phyloP scores from a whole-genome alignment of 768 basidiomycete species.

The Phlegmacium glaucopus region DNA sequence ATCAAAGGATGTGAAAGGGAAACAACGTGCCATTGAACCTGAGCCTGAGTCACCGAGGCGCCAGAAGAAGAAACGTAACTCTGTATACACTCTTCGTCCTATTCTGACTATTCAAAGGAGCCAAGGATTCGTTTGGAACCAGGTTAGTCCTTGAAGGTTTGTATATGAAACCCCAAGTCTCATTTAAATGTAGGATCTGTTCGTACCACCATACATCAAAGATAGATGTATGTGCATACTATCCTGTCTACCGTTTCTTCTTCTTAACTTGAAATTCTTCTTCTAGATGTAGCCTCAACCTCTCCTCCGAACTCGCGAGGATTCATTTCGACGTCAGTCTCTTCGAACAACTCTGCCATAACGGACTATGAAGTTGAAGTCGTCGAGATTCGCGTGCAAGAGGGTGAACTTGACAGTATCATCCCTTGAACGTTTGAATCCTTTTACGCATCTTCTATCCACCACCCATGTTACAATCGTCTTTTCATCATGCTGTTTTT shows the following conservation, averaged over 20 bases:
- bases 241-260: conserved; percentile 13
- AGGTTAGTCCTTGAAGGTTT: conserved; percentile 42
- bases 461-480: background rate
- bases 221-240: conserved; percentile 70
- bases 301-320: conserved; percentile 71
- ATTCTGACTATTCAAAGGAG: conserved; percentile 85
- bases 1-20: conserved; percentile 71
- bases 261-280: background rate
- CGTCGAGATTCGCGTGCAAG: conserved; percentile 80
- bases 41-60: conserved; percentile 48
- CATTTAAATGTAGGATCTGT: conserved; percentile 57
- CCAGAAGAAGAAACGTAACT: conserved; percentile 53
- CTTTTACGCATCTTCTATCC: background rate
- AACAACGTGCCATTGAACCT: conserved; percentile 74
- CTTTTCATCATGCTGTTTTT: background rate
- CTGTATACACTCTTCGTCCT: conserved; percentile 65
- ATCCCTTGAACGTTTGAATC: conserved; percentile 46
- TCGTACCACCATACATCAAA: conserved; percentile 87
- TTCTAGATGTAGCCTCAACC: conserved; percentile 73
- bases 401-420: conserved; percentile 73
- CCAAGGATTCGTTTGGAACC: conserved; percentile 91
- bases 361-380: conserved; percentile 84
- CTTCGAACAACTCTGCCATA: conserved; percentile 62
- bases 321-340: conserved; percentile 65
- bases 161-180: background rate